These are phyloP conservation scores for Verticillium nubilum DNA, from an alignment of 2,329 filamentous ascomycete species.

Conservation along the genomic window DNA sequence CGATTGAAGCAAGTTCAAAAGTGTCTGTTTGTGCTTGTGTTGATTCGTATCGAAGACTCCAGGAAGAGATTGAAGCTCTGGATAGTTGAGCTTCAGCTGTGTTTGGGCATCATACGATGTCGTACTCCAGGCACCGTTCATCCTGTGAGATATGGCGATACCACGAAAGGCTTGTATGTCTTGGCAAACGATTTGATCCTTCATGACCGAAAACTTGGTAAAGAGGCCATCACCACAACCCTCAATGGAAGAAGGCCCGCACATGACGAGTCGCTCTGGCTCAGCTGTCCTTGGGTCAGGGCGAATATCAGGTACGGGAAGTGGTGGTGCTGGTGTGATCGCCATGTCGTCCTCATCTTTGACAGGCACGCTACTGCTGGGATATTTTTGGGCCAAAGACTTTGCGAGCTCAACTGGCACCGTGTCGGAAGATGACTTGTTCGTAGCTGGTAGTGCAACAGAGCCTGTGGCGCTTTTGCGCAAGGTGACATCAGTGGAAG, in stretches of 20 bases:
- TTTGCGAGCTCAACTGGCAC: not conserved
- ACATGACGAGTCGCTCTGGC: not conserved
- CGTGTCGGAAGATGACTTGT: not conserved
- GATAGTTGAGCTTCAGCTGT: not conserved
- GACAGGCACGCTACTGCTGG: too few species aligned
- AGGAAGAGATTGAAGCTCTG: not conserved
- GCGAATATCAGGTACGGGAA: not conserved
- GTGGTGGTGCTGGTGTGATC: not conserved
- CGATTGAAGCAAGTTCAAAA: not conserved
- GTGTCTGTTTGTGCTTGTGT: not conserved
- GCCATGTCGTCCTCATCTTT: not conserved
- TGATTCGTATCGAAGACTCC: not conserved
- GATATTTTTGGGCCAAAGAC: not conserved
- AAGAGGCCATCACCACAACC: not conserved
- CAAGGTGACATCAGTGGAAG: too few species aligned
- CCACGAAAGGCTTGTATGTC: not conserved
- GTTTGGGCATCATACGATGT: not conserved
- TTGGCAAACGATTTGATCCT: not conserved
- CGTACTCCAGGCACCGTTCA: not conserved
- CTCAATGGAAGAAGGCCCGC: not conserved
- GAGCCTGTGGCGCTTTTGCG: too few species aligned
- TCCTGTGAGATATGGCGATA: not conserved
- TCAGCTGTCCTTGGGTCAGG: not conserved
- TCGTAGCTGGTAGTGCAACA: too few species aligned
- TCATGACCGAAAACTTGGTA: not conserved